These are phyloP conservation scores for Boletus sp. DNA, from an alignment of 1,284 basidiomycete species.

Conservation along the genomic window DNA sequence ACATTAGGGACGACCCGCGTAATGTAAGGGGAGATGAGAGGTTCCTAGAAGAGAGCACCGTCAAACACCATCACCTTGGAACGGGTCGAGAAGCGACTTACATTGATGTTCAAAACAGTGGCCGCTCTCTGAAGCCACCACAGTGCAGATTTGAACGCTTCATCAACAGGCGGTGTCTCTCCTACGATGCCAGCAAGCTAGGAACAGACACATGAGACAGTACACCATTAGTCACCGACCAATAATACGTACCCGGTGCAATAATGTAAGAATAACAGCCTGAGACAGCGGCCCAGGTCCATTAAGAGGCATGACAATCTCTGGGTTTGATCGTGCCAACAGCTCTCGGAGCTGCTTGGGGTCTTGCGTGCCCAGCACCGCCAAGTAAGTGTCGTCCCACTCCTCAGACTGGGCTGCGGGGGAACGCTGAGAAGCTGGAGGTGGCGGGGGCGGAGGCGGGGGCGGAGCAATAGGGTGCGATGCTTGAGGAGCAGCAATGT, in stretches of 20 bases:
- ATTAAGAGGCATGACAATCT: constrained; percentile 72
- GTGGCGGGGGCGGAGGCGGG: constrained; percentile 55
- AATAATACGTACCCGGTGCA: constrained; percentile 61
- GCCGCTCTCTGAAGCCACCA: constrained; percentile 81
- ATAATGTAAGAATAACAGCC: constrained; percentile 74
- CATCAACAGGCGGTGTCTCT: constrained; percentile 70
- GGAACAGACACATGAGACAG: constrained; percentile 8
- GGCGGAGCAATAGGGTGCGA: constrained; percentile 70
- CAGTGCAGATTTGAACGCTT: constrained; percentile 70
- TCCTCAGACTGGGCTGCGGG: constrained; percentile 64
- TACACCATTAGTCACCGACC: background rate
- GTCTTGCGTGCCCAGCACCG: constrained; percentile 70
- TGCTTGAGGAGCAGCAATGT: constrained; percentile 69
- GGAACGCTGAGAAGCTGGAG: constrained; percentile 42
- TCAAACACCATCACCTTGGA: constrained; percentile 2
- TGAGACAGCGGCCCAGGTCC: constrained; percentile 68
- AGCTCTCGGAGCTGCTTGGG: constrained; percentile 67
- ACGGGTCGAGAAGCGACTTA: constrained; percentile 32
- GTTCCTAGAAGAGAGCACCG: constrained; percentile 47
- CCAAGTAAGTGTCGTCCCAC: constrained; percentile 78
- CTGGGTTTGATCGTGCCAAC: constrained; percentile 67
- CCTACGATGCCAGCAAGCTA: constrained; percentile 69
- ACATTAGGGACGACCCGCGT: constrained; percentile 75
- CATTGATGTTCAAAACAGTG: constrained; percentile 64
- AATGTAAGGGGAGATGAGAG: constrained; percentile 74